Evolutionary conservation across 2,329 filamentous ascomycete genomes (phyloP).

Genomic region (Didymella sp.): DNA sequence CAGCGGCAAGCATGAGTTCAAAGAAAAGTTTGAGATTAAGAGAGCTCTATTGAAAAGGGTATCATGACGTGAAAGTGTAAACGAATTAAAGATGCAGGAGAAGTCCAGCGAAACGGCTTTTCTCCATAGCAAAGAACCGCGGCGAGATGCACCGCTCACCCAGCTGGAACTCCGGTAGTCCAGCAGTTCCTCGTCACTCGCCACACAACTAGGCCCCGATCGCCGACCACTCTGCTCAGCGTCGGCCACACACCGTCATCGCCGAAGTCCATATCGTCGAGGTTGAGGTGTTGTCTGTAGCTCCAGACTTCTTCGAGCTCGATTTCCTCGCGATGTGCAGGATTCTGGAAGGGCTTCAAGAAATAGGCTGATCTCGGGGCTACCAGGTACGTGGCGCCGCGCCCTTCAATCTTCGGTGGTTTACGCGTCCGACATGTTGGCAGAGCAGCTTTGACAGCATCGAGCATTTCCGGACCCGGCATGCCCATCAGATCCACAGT

Average conservation of each 20-base stretch:
- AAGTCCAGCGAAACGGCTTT: background rate
- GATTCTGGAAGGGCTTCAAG: constrained; percentile 62
- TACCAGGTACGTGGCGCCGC: constrained; percentile 66
- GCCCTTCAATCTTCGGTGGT: constrained; percentile 55
- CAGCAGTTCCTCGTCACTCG: constrained; percentile 51
- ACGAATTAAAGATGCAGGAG: constrained; percentile 8
- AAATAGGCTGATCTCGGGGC: constrained; percentile 75
- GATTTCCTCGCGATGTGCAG: constrained; percentile 52
- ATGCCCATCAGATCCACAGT: constrained; percentile 79
- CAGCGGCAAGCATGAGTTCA: too few species aligned
- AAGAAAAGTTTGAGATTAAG: constrained; percentile 18
- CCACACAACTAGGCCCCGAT: constrained; percentile 56
- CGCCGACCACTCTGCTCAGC: constrained; percentile 67
- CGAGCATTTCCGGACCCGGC: constrained; percentile 65
- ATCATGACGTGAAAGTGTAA: constrained; percentile 16
- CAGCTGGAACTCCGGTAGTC: constrained; percentile 6
- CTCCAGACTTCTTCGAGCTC: constrained; percentile 75
- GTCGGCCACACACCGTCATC: constrained; percentile 79
- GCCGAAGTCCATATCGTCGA: constrained; percentile 81
- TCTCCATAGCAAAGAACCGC: background rate
- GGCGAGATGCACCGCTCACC: background rate
- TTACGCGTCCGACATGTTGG: constrained; percentile 51
- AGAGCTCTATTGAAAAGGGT: constrained; percentile 26
- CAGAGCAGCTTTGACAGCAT: constrained; percentile 64
- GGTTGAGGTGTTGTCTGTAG: constrained; percentile 71